Evolutionary conservation across 148 eudicot species (phyloP), one percentile per base, ranked within the genome.

Genomic region (Talinum fruticosum): DNA sequence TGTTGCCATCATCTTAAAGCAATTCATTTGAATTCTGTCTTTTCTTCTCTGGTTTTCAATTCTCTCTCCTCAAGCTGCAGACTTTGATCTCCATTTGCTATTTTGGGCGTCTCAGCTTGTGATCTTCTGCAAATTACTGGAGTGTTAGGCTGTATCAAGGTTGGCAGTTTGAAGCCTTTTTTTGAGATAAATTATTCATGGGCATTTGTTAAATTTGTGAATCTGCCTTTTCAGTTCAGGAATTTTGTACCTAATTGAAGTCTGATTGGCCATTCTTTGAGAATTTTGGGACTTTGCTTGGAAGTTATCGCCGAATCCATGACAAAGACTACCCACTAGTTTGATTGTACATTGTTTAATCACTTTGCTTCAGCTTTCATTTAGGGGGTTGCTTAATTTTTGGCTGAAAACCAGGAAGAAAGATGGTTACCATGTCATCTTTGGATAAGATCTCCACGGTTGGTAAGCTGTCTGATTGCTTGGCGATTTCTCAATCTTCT

Each of bases 391-490:
- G 75, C 78, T 82, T 53, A 26, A 57, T 71, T 77, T 64, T 77
- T 77, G 78, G 75, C 59, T 68, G 28, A 57, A 75, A 47, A 62
- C 45, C n/a, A 47, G 71, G 61, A 36, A 69, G 35, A 66, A 74
- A 71, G 76, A 86, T 86, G 88, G 86, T 83, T 74, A 81, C 80
- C 34, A 37, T 83, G 76, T 78, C 90, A 66, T 57, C 85, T n/a
- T 74, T 88, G 87, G 88, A 82, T 71, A 84, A 84, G 75, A 74
- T 79, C 81, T 80, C 85, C 10, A 72, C 81, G 8, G 73, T 75
- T 76, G 85, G 79, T 80, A 81, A 82, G 57, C 51, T 78, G 71
- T 82, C 86, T 37, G 79, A 86, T 80, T 75, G 87, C 78, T 82
- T 80, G 73, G 79, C 80, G 54, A 74, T 76, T 57, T 76, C 82